Evolutionary conservation across 805 yeast species (phyloP).

Genomic region (Clavispora asparagi): DNA sequence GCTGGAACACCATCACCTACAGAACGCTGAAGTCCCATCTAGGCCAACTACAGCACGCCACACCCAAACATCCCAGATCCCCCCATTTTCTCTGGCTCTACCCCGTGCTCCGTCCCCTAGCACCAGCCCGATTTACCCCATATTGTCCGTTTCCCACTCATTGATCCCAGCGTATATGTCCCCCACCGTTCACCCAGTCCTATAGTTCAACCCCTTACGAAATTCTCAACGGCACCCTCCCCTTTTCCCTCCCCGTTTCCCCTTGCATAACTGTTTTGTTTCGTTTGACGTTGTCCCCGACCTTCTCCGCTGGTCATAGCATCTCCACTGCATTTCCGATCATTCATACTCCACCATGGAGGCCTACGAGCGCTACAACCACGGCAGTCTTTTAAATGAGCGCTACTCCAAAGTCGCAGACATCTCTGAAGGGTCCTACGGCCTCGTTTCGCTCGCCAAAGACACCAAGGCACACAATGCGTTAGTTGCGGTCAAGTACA

Average conservation of each 20-base stretch:
- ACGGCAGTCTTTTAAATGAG: slow-evolving; percentile 46
- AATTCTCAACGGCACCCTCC: not conserved
- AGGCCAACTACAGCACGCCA: not conserved
- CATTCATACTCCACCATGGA: slow-evolving; percentile 22
- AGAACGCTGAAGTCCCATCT: not conserved
- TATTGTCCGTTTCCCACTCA: not conserved
- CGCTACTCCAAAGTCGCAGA: slow-evolving; percentile 67
- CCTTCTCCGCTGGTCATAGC: not conserved
- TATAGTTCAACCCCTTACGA: not conserved
- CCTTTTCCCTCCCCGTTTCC: not conserved
- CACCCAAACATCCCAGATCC: not conserved
- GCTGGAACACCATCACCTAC: not conserved
- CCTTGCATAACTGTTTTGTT: not conserved
- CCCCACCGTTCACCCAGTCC: not conserved
- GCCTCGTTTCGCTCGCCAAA: slow-evolving; percentile 82
- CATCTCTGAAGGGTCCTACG: slow-evolving; percentile 90
- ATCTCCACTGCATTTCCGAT: not conserved
- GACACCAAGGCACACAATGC: slow-evolving; percentile 46
- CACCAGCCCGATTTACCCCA: not conserved
- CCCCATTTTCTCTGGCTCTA: too few species aligned
- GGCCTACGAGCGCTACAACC: slow-evolving; percentile 34
- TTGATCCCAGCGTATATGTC: not conserved
- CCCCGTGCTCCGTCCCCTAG: not conserved
- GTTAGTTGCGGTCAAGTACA: slow-evolving; percentile 81
- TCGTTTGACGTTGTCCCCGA: not conserved